These are phyloP conservation scores for Haplosporangium gracile DNA, from an alignment of 192 early-diverging fungal species.

Conservation along the genomic window DNA sequence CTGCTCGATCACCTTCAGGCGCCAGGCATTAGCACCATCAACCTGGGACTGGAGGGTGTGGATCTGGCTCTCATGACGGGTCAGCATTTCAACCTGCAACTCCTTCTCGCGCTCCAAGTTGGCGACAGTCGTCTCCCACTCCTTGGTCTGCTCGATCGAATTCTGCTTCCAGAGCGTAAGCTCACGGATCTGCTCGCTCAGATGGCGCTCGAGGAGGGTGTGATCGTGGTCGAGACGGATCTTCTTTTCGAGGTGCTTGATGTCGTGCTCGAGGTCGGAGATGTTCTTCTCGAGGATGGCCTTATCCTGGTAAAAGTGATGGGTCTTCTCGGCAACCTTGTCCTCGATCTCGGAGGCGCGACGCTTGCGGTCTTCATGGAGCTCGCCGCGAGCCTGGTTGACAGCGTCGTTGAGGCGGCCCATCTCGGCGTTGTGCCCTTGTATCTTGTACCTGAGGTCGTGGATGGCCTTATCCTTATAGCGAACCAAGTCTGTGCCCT, in stretches of 20 bases:
- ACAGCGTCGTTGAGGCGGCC: constrained; percentile 38
- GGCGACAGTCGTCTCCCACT: constrained; percentile 33
- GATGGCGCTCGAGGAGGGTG: constrained; percentile 13
- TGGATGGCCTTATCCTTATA: constrained; percentile 22
- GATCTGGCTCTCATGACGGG: constrained; percentile 5
- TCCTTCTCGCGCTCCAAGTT: constrained; percentile 25
- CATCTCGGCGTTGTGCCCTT: constrained; percentile 20
- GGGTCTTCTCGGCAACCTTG: constrained; percentile 6
- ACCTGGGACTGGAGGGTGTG: background rate
- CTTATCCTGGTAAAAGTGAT: background rate
- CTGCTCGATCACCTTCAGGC: constrained; percentile 19
- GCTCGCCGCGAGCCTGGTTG: constrained; percentile 13
- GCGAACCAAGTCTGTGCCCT: background rate
- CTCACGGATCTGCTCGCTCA: constrained; percentile 22
- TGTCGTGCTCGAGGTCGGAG: constrained; percentile 11
- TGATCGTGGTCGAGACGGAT: constrained; percentile 30
- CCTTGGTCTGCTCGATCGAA: constrained; percentile 27
- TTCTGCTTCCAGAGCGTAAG: constrained; percentile 35
- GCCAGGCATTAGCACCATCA: constrained; percentile 12
- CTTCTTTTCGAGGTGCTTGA: constrained; percentile 17
- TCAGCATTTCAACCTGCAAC: constrained; percentile 3
- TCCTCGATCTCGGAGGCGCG: constrained; percentile 34
- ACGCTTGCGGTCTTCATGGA: constrained; percentile 18
- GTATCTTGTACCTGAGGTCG: constrained; percentile 23
- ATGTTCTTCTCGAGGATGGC: constrained; percentile 11